phyloP scores from a whole-genome alignment of 108 stramenopile species.

The Nitzschia sp. region DNA sequence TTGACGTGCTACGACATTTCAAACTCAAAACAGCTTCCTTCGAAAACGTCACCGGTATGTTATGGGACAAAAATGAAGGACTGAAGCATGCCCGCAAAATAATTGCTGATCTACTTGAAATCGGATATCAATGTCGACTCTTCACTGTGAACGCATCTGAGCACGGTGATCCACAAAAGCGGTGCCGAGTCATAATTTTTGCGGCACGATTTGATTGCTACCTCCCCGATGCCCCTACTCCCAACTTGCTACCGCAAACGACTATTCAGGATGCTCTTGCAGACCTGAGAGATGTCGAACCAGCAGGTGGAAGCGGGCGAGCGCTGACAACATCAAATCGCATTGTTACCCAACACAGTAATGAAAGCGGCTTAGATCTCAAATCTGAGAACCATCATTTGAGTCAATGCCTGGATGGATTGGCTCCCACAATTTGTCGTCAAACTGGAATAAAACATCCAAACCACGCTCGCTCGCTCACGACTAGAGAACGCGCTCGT shows the following conservation, averaged over 20 bases:
- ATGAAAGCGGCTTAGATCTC: background rate
- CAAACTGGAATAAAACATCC: constrained; percentile 30
- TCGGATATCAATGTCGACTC: constrained; percentile 5
- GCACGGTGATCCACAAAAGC: constrained; percentile 46
- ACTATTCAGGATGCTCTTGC: background rate
- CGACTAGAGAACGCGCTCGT: constrained; percentile 37
- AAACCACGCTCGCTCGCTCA: constrained; percentile 32
- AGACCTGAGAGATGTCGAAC: background rate
- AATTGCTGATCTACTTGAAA: background rate
- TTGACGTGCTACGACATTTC: constrained; percentile 16
- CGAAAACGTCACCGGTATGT: constrained; percentile 51
- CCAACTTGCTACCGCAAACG: background rate
- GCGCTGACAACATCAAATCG: background rate
- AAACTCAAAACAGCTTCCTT: constrained; percentile 34
- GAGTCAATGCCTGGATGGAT: constrained; percentile 9
- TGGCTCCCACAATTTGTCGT: constrained; percentile 31
- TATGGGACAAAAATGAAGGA: constrained; percentile 14
- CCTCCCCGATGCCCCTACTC: background rate
- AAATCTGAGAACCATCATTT: background rate
- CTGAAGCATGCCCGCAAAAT: background rate
- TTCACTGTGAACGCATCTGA: constrained; percentile 34
- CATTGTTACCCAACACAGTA: background rate
- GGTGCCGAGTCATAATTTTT: constrained; percentile 38
- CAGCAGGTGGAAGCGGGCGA: background rate
- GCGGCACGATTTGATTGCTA: background rate